Evolutionary conservation across 2,329 filamentous ascomycete species (phyloP).

Genomic region (Echinosphaeria canescens): DNA sequence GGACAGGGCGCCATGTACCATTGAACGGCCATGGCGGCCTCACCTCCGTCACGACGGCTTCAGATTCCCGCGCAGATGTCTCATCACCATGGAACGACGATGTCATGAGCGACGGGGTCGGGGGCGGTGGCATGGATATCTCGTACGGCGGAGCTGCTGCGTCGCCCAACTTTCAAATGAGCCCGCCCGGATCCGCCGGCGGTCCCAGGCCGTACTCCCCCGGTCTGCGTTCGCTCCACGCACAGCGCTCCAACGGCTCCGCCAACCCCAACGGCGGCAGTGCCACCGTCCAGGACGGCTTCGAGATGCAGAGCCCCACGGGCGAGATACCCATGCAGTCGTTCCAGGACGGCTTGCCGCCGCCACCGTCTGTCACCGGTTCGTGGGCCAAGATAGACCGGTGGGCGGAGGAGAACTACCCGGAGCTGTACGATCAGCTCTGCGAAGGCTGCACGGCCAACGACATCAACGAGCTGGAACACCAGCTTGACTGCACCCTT

Average conservation of each 20-base stretch:
- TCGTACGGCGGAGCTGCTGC: conserved; percentile 37
- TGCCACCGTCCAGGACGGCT: no score
- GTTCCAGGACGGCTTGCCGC: conserved; percentile 79
- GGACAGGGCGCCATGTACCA: conserved; percentile 75
- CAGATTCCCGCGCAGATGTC: conserved; percentile 74
- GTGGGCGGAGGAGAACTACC: conserved; percentile 91
- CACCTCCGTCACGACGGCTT: conserved; percentile 73
- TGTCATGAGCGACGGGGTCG: conserved; percentile 25
- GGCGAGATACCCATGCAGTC: conserved; percentile 94
- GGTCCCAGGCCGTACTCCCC: conserved; percentile 66
- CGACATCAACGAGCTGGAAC: conserved; percentile 91
- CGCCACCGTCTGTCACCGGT: conserved; percentile 68
- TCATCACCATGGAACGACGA: conserved; percentile 63
- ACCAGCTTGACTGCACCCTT: conserved; percentile 83
- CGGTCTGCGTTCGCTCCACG: conserved; percentile 62
- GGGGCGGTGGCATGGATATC: conserved; percentile 26
- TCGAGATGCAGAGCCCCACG: conserved; percentile 44
- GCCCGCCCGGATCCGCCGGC: no score
- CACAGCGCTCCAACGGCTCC: conserved; percentile 38
- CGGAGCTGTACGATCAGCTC: conserved; percentile 82
- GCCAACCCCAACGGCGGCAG: no score
- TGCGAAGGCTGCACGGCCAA: conserved; percentile 84
- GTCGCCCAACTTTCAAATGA: conserved; percentile 20
- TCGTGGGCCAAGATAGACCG: conserved; percentile 89
- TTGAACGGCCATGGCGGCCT: conserved; percentile 53